phyloP scores from a whole-genome alignment of 2,329 filamentous ascomycete species.

The Neofusicoccum sp. region DNA sequence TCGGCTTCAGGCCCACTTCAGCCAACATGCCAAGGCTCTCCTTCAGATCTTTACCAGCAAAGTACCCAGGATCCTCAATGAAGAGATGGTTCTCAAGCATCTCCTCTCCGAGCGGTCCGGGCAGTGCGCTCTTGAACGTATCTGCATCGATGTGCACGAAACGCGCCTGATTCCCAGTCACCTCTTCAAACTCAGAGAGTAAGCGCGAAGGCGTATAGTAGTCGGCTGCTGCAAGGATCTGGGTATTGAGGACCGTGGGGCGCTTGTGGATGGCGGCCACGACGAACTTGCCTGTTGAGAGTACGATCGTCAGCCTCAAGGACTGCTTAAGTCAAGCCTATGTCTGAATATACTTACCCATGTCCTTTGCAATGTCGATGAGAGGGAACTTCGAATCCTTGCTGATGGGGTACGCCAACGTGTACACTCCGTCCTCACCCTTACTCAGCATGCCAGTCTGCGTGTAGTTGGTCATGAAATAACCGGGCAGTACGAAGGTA shows the following conservation, averaged over 20 bases:
- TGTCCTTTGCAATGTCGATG: constrained; percentile 19
- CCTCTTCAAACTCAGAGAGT: constrained; percentile 37
- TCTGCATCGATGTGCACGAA: constrained; percentile 41
- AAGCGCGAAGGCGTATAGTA: constrained; percentile 28
- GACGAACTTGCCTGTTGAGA: constrained; percentile 3
- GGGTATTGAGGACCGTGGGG: constrained; percentile 43
- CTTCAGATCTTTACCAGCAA: constrained; percentile 44
- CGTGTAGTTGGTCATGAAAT: constrained; percentile 24
- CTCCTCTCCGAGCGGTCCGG: constrained; percentile 47
- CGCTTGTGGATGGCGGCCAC: constrained; percentile 31
- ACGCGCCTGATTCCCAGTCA: constrained; percentile 33
- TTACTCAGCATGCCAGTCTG: neutral
- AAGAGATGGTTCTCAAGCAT: constrained; percentile 55
- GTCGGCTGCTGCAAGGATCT: constrained; percentile 42
- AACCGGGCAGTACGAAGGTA: constrained; percentile 25
- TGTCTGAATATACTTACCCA: constrained; percentile 7
- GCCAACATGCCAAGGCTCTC: constrained; percentile 37
- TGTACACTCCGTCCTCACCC: constrained; percentile 13
- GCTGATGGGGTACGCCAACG: constrained; percentile 7
- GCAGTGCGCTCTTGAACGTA: constrained; percentile 40
- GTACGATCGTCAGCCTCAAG: neutral
- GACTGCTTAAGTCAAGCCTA: neutral
- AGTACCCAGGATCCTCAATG: constrained; percentile 55
- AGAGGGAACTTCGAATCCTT: constrained; percentile 19
- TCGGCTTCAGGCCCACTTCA: constrained; percentile 30